Base-by-base conservation (phyloP, 2,329 filamentous ascomycete genomes). In the Penicillium decumbens region DNA sequence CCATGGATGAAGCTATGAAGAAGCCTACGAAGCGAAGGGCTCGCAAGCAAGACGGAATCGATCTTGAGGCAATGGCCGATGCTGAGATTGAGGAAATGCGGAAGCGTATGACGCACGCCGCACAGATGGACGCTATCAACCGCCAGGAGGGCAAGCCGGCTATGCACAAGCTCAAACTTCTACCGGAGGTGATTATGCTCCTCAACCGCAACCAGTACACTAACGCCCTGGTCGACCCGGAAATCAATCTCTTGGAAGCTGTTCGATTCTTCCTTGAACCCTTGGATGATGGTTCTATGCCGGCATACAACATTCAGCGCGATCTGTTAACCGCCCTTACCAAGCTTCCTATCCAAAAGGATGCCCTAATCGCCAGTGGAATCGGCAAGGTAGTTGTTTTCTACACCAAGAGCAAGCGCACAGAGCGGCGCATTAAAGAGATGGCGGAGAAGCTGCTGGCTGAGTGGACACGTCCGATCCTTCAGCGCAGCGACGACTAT, bases 251-350 rank as follows among this genome's bases (percentile, higher is more conserved):
- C 55, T 77, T 98, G 33, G 89, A 95, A 71, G 88, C 91, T 12
- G 89, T 98, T 64, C 90, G 92, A 66, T 97, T 95, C 79, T 97
- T 97, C 79, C 81, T 98, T 20, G 93, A 98, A 68, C 93, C 93
- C 0, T 80, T 97, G 40, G 90, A 92, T 62, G 92, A 97, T 66
- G 93, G 92, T 49, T 92, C 89, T 53, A 80, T 98, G 43, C 93
- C 93, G 0, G 92, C 93, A 27, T 98, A 96, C 75, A 93, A 93
- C 67, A 97, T 98, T 59, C 93, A 98, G 74, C 89, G 91, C 54
- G 91, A 97, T 67, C 82, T 98, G 38, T 93, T 98, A 68, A 81
- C 82, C 24, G 87, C 89, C 23, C 78, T 98, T 32, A 81, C 80
- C 15, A 85, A 83, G 62, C 79, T 97, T 4, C 90, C 89, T 5